Evolutionary conservation across 2,329 filamentous ascomycete species (phyloP), one percentile per base, ranked within the genome.

Genomic region (Fusarium pseudocircinatum): DNA sequence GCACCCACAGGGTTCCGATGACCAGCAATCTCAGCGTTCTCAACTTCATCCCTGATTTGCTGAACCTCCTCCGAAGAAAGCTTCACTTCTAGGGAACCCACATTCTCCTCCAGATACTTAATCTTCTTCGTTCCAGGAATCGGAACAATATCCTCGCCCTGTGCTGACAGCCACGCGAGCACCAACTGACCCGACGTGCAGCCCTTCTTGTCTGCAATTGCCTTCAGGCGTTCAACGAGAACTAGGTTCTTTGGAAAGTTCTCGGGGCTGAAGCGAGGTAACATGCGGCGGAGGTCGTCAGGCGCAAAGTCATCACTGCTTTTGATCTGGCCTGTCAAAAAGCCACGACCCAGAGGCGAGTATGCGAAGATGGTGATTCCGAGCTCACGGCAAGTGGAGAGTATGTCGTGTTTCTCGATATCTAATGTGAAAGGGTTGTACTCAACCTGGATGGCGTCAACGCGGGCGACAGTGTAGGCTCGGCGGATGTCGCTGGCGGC

Each of bases 191-290:
- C 57, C 14, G 36, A 6, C 9, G 44, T 60, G 43, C 32, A 37
- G 22, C 43, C 22, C 36, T 60, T 60, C 26, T 52, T 4, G 6
- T 49, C 57, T 11, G 57, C 57, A 22, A 60, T 3, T 20, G 2
- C 0, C 44, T 40, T 24, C 0, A 52, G 28, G 0, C 34, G 12
- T 13, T 60, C 34, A 34, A 60, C 57, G 0, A 60, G 44, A 14
- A 49, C 28, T 0, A 60, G 9, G 7, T 60, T 60, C 34, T 39
- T 52, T 1, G 44, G 4, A 14, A 60, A 60, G n/a, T 60, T 60
- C 9, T 60, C 57, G 0, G 34, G 26, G 34, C 36, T 60, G 1
- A 50, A 60, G 26, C 57, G 57, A 26, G 57, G 57, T 2, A 60
- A 4, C 15, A 37, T 28, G 18, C 43, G 57, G n/a, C 57, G 44